A percentile compares a stretch with the other conserved stretches of the same genome.
Evolutionary conservation across 129 eudicot species (phyloP).

Genomic region (Kitagawia praeruptora): DNA sequence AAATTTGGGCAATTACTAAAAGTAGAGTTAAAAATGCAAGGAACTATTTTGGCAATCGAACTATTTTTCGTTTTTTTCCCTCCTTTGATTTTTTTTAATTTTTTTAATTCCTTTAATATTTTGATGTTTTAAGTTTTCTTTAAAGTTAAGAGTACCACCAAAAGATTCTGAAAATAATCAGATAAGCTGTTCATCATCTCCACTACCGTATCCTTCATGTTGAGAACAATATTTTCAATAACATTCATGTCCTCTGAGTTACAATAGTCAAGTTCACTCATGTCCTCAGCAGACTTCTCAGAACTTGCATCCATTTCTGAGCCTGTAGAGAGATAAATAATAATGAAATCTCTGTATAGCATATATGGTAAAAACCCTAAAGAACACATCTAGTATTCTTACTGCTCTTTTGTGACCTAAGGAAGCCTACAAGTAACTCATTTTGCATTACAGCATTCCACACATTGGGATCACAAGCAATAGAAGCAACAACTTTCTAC

Average conservation of each 20-base stretch:
- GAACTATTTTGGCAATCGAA: too few relatives aligned
- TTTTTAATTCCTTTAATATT: too few relatives aligned
- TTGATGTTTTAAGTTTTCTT: too few relatives aligned
- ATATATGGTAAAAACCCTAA: background rate
- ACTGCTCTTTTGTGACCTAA: constrained; percentile 50
- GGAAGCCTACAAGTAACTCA: constrained; percentile 44
- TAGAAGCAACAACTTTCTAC: constrained; percentile 81
- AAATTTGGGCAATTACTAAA: too few relatives aligned
- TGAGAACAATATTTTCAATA: constrained; percentile 27
- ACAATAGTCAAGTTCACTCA: background rate
- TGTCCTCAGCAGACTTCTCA: constrained; percentile 8
- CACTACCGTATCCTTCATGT: constrained; percentile 38
- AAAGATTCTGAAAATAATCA: constrained; percentile 38
- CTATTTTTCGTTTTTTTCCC: too few relatives aligned
- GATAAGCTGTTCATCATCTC: constrained; percentile 62
- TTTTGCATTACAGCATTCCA: constrained; percentile 78
- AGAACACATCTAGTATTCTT: constrained; percentile 15
- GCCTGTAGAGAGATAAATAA: constrained; percentile 14
- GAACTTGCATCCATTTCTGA: constrained; percentile 8
- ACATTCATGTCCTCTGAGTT: constrained; percentile 19
- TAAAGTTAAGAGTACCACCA: too few relatives aligned
- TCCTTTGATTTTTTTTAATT: too few relatives aligned
- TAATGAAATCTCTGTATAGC: background rate
- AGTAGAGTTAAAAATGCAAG: too few relatives aligned
- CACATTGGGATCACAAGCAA: constrained; percentile 80